Percentiles rank a stretch among this genome's conserved stretches.
Evolutionary conservation across 306 rosid species (phyloP).

Genomic region (Potentilla sterilis): DNA sequence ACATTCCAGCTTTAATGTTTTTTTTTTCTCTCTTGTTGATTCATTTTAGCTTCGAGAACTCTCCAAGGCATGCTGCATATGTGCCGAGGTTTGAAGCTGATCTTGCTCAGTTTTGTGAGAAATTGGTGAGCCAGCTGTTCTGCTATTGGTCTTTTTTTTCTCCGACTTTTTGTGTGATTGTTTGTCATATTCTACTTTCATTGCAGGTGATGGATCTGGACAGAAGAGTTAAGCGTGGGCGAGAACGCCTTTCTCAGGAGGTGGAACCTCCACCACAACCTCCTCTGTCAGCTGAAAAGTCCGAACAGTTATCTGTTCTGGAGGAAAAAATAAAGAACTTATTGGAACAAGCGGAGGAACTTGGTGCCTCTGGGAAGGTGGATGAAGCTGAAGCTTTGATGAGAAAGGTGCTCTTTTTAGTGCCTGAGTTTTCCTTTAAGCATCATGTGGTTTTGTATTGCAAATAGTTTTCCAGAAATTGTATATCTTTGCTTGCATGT

Average conservation of each 20-base stretch:
- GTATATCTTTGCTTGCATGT: background rate
- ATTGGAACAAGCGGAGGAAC: constrained; percentile 91
- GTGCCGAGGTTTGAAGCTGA: constrained; percentile 94
- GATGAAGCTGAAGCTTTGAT: constrained; percentile 99
- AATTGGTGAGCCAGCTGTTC: constrained; percentile 55
- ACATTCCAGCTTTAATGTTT: constrained; percentile 19
- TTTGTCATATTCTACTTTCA: background rate
- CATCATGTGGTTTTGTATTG: background rate
- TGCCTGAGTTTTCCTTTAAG: constrained; percentile 8
- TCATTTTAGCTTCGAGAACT: constrained; percentile 71
- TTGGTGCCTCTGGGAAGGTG: constrained; percentile 99
- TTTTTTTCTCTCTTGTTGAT: constrained; percentile 18
- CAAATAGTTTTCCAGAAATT: background rate
- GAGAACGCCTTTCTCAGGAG: constrained; percentile 96
- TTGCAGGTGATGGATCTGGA: constrained; percentile 94
- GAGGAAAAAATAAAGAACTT: constrained; percentile 98
- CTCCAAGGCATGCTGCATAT: constrained; percentile 80
- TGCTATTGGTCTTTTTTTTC: constrained; percentile 6
- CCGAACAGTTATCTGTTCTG: constrained; percentile 78
- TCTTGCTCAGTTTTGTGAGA: constrained; percentile 92
- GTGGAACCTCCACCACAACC: constrained; percentile 88
- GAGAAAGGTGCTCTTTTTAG: constrained; percentile 72
- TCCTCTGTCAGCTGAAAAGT: constrained; percentile 77
- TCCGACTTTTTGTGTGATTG: background rate
- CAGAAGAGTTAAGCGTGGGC: constrained; percentile 94